A percentile compares a stretch with the other conserved stretches of the same genome.
These are phyloP conservation scores for Eimeria praecox DNA, from an alignment of 169 alveolate genomes.

Conservation along the genomic window DNA sequence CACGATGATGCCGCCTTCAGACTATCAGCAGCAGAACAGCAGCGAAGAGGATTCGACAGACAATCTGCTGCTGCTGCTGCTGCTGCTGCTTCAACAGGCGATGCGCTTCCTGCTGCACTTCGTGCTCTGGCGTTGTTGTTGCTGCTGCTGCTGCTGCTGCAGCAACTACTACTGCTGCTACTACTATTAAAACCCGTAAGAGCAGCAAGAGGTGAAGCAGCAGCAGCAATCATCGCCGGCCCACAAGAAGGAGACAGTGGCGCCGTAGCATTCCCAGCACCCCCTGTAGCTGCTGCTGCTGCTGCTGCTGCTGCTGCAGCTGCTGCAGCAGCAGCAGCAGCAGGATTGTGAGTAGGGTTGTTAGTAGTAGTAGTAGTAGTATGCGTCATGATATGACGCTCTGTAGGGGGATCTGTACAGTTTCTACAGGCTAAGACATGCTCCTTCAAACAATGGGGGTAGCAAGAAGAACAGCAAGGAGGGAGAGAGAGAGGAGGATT, in stretches of 20 bases:
- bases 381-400: neutral
- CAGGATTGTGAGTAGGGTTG: neutral
- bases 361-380: neutral
- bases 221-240: no score
- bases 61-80: slow-evolving; percentile 5
- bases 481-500: slow-evolving; percentile 62
- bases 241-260: no score
- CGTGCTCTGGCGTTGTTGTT: neutral
- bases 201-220: slow-evolving; percentile 36
- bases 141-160: neutral
- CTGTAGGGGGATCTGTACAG: slow-evolving; percentile 71
- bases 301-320: neutral
- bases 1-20: neutral
- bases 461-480: slow-evolving; percentile 66
- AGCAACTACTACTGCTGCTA: neutral
- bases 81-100: neutral
- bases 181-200: neutral
- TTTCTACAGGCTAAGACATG: slow-evolving; percentile 39
- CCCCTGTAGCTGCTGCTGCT: neutral
- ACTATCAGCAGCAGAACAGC: neutral
- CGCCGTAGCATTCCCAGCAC: neutral
- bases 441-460: slow-evolving; percentile 68
- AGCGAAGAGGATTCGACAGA: neutral
- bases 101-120: neutral
- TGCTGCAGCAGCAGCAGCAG: neutral